Evolutionary conservation across 78 protist species (phyloP).

Genomic region (Paratrimastix pyriformis): DNA sequence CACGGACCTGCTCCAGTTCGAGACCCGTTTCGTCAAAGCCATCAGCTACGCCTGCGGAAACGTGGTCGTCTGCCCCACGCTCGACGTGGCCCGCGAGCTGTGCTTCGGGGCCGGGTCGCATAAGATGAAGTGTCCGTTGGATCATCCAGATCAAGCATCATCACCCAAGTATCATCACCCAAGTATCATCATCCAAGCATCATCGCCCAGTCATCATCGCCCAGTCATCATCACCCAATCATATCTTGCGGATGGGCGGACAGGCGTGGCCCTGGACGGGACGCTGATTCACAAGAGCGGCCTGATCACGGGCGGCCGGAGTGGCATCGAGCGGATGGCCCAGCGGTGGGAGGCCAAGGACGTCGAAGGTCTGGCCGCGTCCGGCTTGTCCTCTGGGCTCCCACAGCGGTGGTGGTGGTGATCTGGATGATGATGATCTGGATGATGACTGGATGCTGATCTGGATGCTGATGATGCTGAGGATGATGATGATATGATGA

Average conservation of each 20-base stretch:
- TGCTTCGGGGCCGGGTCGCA: not conserved
- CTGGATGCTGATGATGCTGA: too few species aligned
- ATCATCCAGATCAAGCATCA: not conserved
- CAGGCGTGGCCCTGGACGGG: conserved; percentile 79
- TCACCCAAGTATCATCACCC: too few species aligned
- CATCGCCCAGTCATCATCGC: too few species aligned
- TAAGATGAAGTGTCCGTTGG: not conserved
- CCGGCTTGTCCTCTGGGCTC: too few species aligned
- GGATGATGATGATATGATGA: too few species aligned
- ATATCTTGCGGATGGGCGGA: not conserved
- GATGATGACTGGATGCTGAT: too few species aligned
- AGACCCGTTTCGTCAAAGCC: conserved; percentile 45
- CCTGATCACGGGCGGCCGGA: conserved; percentile 73
- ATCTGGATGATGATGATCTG: too few species aligned
- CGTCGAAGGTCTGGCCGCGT: too few species aligned
- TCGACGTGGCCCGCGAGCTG: conserved; percentile 57
- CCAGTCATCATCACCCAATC: too few species aligned
- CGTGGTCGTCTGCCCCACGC: conserved; percentile 67
- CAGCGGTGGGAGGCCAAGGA: conserved; percentile 16
- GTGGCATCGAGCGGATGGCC: conserved; percentile 4
- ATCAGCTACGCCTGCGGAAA: conserved; percentile 69
- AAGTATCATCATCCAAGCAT: too few species aligned
- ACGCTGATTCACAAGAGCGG: conserved; percentile 72
- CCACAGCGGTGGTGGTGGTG: too few species aligned
- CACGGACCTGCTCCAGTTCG: conserved; percentile 40